A percentile compares a stretch with the other conserved stretches of the same genome.
phyloP scores from a whole-genome alignment of 129 eudicot genomes.

The Scalesia atractyloides region DNA sequence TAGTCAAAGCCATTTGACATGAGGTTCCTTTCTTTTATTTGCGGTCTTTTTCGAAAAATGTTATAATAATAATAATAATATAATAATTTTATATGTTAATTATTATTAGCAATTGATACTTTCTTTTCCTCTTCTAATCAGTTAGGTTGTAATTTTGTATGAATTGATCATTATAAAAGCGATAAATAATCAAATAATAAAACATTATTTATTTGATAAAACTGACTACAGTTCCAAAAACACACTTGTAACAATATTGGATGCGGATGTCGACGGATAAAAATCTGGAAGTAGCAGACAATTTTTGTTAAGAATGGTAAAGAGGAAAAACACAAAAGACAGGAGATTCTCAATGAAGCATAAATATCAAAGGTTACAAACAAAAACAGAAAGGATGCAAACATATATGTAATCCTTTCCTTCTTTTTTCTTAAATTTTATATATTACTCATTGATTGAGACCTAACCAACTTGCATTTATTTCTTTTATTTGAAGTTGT shows the following conservation, averaged over 20 bases:
- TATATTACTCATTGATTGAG: slow-evolving; percentile 25
- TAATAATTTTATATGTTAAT: too few species aligned
- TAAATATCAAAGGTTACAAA: slow-evolving; percentile 14
- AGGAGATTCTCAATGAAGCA: not conserved
- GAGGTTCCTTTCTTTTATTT: too few species aligned
- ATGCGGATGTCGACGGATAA: not conserved
- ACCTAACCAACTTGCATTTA: slow-evolving; percentile 10
- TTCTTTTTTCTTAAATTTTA: not conserved
- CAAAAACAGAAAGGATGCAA: slow-evolving; percentile 7
- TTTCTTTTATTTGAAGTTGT: not conserved
- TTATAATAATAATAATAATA: too few species aligned
- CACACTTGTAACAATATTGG: not conserved
- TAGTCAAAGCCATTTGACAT: too few species aligned
- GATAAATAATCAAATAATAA: not conserved
- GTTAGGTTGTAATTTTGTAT: too few species aligned
- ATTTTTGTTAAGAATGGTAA: not conserved
- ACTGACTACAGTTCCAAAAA: not conserved
- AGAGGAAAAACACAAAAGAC: not conserved
- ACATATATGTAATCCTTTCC: not conserved
- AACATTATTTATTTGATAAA: not conserved
- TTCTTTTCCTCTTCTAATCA: too few species aligned
- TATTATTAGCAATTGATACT: too few species aligned
- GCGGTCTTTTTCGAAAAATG: too few species aligned
- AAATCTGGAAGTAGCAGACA: not conserved
- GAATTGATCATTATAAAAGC: too few species aligned